A percentile compares a stretch with the other conserved stretches of the same genome.
These are phyloP conservation scores for Bremia lactucae DNA, from an alignment of 352 stramenopile species.

Conservation along the genomic window DNA sequence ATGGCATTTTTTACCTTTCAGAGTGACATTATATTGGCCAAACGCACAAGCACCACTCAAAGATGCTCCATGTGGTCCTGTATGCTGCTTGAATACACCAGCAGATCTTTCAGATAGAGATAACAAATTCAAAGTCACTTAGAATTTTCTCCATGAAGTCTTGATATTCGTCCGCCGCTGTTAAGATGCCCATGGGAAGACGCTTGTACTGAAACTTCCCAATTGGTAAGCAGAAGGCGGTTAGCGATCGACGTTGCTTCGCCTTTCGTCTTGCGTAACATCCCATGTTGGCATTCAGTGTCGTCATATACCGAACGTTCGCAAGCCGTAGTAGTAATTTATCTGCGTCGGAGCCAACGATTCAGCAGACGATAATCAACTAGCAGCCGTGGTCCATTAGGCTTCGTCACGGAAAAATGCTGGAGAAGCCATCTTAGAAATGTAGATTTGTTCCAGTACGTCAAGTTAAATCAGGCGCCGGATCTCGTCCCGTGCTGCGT, in stretches of 20 bases:
- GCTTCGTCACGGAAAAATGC: background rate
- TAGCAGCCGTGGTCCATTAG: background rate
- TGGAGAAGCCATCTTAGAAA: background rate
- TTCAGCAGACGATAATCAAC: constrained; percentile 5
- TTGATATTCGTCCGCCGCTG: constrained; percentile 4
- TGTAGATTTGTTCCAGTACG: background rate
- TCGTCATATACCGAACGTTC: constrained; percentile 2
- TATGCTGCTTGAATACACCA: constrained; percentile 1
- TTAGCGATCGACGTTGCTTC: background rate
- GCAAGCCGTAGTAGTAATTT: constrained; percentile 1
- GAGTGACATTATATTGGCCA: background rate
- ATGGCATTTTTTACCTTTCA: background rate
- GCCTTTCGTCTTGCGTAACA: constrained; percentile 2
- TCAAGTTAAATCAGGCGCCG: background rate
- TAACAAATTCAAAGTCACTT: background rate
- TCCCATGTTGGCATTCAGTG: constrained; percentile 1
- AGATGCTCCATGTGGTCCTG: constrained; percentile 1
- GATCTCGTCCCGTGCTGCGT: background rate
- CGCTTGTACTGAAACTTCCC: constrained; percentile 6
- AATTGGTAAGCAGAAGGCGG: constrained; percentile 2
- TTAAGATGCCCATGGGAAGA: constrained; percentile 5
- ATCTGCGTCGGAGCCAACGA: too few relatives aligned
- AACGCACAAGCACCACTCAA: constrained; percentile 1
- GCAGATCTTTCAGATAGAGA: constrained; percentile 4
- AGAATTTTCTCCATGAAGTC: constrained; percentile 3